Evolutionary conservation across 2,329 filamentous ascomycete genomes (phyloP), one percentile per base, ranked within the genome.

Genomic region (Aspergillus viridinutans): DNA sequence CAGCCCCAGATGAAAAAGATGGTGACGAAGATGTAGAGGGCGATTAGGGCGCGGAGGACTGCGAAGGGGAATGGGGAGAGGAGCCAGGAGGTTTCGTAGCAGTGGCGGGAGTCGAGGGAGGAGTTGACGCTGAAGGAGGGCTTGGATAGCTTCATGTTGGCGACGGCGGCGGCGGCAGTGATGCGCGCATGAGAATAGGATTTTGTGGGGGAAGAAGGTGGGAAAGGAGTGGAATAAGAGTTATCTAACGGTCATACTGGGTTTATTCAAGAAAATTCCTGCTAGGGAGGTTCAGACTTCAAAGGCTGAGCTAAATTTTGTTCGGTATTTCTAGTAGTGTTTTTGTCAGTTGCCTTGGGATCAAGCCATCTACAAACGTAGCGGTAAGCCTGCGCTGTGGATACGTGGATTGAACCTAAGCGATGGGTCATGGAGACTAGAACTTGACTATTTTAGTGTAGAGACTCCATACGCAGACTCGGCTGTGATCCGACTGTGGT

Each of bases 41-140:
- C 56, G 43, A 69, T 61, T 17, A 78, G 43, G 78, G 58, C 50
- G 82, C 81, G 60, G 87, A 83, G 69, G 53, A 71, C 74, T 63
- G 85, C 86, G 50, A 93, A 80, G 1, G 81, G 66, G 65, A 81
- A 81, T 0, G 90, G 88, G 25, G 85, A 74, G n/a, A 95, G 74
- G 8, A 92, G 73, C 90, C 90, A 95, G 14, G 90, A 95, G 17
- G 90, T 94, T 72, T 86, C 84, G 75, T 89, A 92, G 57, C 87
- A 84, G 72, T 88, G 81, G 45, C 82, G 73, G 28, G 72, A 68
- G 65, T 81, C 80, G 58, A 43, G 74, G 17, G 65, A 68, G 5
- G 70, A 66, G 61, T 77, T 68, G 58, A 72, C 69, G 54, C 70
- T 67, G 49, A 60, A 50, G 32, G 64, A 57, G 40, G 60, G 29